Base-by-base conservation (phyloP, 495 filamentous ascomycete species). In the Haplographium delicatum region DNA sequence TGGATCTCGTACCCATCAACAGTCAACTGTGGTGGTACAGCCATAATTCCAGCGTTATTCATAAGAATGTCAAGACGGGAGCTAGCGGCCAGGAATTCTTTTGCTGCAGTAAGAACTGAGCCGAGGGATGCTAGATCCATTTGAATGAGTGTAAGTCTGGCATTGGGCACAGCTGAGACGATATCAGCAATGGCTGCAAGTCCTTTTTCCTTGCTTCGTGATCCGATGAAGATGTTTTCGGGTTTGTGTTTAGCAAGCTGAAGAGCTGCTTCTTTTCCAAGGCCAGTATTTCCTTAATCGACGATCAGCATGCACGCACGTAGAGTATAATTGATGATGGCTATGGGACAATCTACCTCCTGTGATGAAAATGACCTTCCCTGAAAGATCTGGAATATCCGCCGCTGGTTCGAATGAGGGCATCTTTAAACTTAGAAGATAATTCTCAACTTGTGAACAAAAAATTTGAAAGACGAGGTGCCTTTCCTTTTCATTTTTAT, bases 41-140 rank as follows among this genome's bases (percentile, higher is more conserved):
- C 78, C 78, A 86, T 83, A 51, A 85, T 73, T 28, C 83, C 84
- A 3, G 85, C 85, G 55, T 89, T 90, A 65, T 80, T 77, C 27
- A 89, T 69, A 2, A 91, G 66, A 23, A 81, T 62, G 50, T 89
- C 81, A 16, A 68, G 68, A 23, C 76, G 60, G 3, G 22, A 16
- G 3, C 28, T 27, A 1, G 20, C 18, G 10, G 38, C 15, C 16
- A 37, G 6, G n/a, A 61, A 39, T 7, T 40, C 33, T 10, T 49
- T 31, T 1, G 50, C 51, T 1, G 25, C 35, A 3, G n/a, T 27
- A 18, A 41, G n/a, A 13, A 61, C 45, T 1, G 46, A 55, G 20
- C 25, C 13, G 9, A 61, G 31, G 7, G 45, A 50, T 1, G 54
- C 9, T 23, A 61, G 47, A 44, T 58, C 58, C 13, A 50, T 27